phyloP scores from a whole-genome alignment of 352 stramenopile species.

The Halophytophthora polymorphica region DNA sequence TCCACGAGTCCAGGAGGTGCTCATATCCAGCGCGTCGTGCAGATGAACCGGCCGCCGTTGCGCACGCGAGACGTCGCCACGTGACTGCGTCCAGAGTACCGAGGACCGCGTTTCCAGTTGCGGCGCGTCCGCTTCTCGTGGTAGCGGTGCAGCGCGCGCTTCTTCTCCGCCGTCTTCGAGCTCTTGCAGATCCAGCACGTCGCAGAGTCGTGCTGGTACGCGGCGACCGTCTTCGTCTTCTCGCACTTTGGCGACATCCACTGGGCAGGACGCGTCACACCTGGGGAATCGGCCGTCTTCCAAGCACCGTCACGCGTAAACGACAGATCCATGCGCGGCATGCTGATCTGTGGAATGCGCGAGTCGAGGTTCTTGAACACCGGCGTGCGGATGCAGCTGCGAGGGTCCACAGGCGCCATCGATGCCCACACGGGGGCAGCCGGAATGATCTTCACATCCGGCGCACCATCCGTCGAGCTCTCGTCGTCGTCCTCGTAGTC shows the following conservation, averaged over 20 bases:
- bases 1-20: conserved; percentile 21
- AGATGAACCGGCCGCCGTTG: conserved; percentile 81
- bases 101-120: conserved; percentile 82
- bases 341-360: conserved; percentile 59
- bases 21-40: conserved; percentile 80
- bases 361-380: conserved; percentile 80
- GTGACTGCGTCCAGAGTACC: conserved; percentile 75
- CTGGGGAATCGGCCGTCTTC: conserved; percentile 10
- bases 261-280: conserved; percentile 10
- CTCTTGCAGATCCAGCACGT: conserved; percentile 90
- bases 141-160: conserved; percentile 80
- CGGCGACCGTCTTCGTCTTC: conserved; percentile 40
- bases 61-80: conserved; percentile 78
- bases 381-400: conserved; percentile 68
- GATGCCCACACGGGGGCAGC: conserved; percentile 48
- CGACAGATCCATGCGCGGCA: conserved; percentile 73
- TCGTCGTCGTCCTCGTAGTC: conserved; percentile 31
- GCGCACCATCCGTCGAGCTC: conserved; percentile 1
- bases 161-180: conserved; percentile 74
- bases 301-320: conserved; percentile 25
- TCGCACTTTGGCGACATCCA: conserved; percentile 49
- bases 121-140: conserved; percentile 76
- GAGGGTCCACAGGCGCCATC: conserved; percentile 65
- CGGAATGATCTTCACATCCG: conserved; percentile 41
- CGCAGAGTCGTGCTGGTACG: conserved; percentile 67